phyloP scores from a whole-genome alignment of 768 basidiomycete genomes.

The Rickenella mellea region DNA sequence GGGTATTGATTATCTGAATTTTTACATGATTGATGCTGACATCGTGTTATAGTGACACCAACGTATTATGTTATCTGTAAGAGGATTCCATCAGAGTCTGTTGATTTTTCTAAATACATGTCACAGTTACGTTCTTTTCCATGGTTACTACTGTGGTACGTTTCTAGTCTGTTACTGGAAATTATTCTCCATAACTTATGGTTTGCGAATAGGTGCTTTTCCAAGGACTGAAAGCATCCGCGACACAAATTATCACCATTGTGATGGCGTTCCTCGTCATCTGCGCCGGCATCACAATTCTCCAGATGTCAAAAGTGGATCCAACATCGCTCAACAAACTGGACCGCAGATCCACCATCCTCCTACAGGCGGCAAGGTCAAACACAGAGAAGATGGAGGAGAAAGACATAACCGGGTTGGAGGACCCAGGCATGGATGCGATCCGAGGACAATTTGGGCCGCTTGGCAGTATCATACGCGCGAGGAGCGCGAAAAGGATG shows the following conservation, averaged over 20 bases:
- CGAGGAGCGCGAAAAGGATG: slow-evolving; percentile 16
- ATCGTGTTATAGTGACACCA: slow-evolving; percentile 53
- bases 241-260: slow-evolving; percentile 75
- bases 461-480: slow-evolving; percentile 77
- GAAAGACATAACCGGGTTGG: slow-evolving; percentile 44
- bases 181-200: background rate
- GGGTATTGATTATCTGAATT: slow-evolving; percentile 31
- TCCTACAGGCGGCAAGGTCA: slow-evolving; percentile 75
- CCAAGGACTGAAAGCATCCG: slow-evolving; percentile 76
- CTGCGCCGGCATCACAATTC: slow-evolving; percentile 85
- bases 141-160: slow-evolving; percentile 75
- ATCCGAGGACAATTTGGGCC: slow-evolving; percentile 88
- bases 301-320: slow-evolving; percentile 94
- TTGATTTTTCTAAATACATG: slow-evolving; percentile 5
- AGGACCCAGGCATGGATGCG: slow-evolving; percentile 91
- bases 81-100: slow-evolving; percentile 13
- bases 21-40: slow-evolving; percentile 8
- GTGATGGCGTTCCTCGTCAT: slow-evolving; percentile 90
- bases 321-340: slow-evolving; percentile 67
- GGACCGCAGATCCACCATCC: slow-evolving; percentile 82
- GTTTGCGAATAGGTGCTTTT: slow-evolving; percentile 56
- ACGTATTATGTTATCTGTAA: slow-evolving; percentile 81
- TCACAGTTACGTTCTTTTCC: slow-evolving; percentile 70
- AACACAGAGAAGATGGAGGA: slow-evolving; percentile 64
- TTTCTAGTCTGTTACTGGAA: slow-evolving; percentile 5